Evolutionary conservation across 306 rosid genomes (phyloP).

Genomic region (Rosa multiflora): DNA sequence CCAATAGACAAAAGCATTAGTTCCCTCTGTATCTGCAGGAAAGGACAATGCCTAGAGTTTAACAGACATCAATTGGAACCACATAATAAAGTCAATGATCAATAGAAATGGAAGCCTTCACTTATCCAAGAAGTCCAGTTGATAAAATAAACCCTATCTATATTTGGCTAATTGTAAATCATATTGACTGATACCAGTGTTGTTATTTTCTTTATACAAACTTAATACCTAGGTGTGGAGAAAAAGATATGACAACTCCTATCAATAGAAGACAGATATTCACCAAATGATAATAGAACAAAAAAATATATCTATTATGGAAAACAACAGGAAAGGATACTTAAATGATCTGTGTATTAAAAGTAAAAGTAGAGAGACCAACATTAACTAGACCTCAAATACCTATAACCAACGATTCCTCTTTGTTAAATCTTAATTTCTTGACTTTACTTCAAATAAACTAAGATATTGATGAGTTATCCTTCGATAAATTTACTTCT

Average conservation of each 20-base stretch:
- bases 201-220: background rate
- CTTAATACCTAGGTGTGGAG: background rate
- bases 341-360: background rate
- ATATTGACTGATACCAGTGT: background rate
- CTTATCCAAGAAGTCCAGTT: background rate
- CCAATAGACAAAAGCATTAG: conserved; percentile 70
- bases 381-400: background rate
- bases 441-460: background rate
- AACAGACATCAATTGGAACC: conserved; percentile 8
- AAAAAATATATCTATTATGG: background rate
- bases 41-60: conserved; percentile 22
- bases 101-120: background rate
- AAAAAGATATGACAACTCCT: background rate
- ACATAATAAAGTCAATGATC: background rate
- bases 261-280: background rate
- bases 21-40: conserved; percentile 85
- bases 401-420: background rate
- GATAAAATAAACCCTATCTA: background rate
- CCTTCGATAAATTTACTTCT: background rate
- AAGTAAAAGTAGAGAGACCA: background rate
- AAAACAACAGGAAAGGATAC: background rate
- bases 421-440: background rate
- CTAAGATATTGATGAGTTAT: background rate
- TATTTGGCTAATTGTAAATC: background rate
- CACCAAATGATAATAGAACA: background rate